A percentile compares a stretch with the other conserved stretches of the same genome.
Evolutionary conservation across 768 basidiomycete genomes (phyloP).

Genomic region (Hortiboletus flavorubellus): DNA sequence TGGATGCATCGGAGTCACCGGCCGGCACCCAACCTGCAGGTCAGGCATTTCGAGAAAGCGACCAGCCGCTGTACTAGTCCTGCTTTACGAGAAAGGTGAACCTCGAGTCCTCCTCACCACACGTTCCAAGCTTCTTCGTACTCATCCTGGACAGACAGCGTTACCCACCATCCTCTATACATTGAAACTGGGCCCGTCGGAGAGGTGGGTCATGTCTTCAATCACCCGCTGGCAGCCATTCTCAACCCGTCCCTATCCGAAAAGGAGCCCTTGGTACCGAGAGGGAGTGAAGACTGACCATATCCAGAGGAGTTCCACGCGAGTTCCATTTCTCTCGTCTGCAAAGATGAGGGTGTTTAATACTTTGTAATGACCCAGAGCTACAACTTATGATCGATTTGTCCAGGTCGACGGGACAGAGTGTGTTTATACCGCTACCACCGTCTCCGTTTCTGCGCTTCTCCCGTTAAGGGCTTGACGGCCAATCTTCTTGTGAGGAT

Average conservation of each 20-base stretch:
- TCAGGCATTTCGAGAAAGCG: conserved; percentile 37
- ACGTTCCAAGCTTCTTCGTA: conserved; percentile 68
- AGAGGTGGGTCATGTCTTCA: conserved; percentile 80
- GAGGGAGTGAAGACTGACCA: conserved; percentile 73
- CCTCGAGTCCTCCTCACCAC: conserved; percentile 83
- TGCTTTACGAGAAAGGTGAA: conserved; percentile 31
- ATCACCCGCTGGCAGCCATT: conserved; percentile 66
- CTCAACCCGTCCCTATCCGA: conserved; percentile 16
- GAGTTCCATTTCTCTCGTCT: conserved; percentile 24
- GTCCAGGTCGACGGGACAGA: conserved; percentile 44
- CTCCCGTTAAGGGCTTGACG: conserved; percentile 82
- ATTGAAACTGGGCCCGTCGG: conserved; percentile 51
- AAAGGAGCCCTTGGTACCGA: conserved; percentile 47
- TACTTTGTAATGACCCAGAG: conserved; percentile 43
- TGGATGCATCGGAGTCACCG: background rate
- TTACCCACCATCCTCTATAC: conserved; percentile 46
- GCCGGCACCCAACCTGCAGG: conserved; percentile 17
- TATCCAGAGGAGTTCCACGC: conserved; percentile 75
- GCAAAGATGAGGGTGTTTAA: background rate
- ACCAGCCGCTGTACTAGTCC: conserved; percentile 74
- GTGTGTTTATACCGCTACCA: conserved; percentile 72
- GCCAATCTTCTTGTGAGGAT: conserved; percentile 70
- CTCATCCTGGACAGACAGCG: conserved; percentile 80
- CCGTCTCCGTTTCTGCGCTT: conserved; percentile 72
- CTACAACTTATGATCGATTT: conserved; percentile 41